Evolutionary conservation across 2,329 filamentous ascomycete genomes (phyloP).

Genomic region (Xylogone sp.): DNA sequence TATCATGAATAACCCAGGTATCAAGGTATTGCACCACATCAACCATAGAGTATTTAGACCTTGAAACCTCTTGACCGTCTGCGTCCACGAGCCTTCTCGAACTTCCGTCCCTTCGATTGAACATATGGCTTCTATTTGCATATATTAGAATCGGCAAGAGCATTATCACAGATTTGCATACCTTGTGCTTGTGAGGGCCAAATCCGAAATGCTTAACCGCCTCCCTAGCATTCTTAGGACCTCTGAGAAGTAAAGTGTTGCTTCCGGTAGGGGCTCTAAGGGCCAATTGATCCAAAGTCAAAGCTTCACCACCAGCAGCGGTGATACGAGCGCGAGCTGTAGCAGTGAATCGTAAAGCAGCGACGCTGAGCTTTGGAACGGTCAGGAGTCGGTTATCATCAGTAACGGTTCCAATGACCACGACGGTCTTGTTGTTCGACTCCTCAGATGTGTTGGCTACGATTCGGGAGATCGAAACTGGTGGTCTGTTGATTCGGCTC

Average conservation of each 20-base stretch:
- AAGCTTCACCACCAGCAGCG: conserved; percentile 88
- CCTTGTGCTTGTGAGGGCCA: conserved; percentile 97
- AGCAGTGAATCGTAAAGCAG: conserved; percentile 93
- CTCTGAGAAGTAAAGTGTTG: conserved; percentile 96
- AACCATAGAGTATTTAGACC: conserved; percentile 64
- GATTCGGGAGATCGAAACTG: conserved; percentile 91
- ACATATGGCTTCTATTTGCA: conserved; percentile 81
- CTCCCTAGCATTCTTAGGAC: conserved; percentile 97
- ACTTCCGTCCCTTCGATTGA: conserved; percentile 99
- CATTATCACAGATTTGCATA: conserved; percentile 39
- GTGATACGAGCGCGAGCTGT: conserved; percentile 91
- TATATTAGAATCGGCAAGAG: conserved; percentile 28
- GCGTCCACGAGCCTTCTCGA: conserved; percentile 98
- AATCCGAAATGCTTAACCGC: conserved; percentile 99
- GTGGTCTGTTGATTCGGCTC: conserved; percentile 97
- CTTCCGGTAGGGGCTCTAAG: conserved; percentile 90
- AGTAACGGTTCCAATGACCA: conserved; percentile 91
- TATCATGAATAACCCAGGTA: conserved; percentile 16
- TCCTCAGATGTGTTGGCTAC: conserved; percentile 63
- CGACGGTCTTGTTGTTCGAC: conserved; percentile 77
- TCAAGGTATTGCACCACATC: conserved; percentile 12
- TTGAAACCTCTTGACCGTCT: conserved; percentile 99
- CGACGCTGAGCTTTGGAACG: conserved; percentile 89
- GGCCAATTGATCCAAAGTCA: conserved; percentile 97
- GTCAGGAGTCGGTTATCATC: conserved; percentile 93